Base-by-base conservation (phyloP, 805 yeast genomes). In the Clavispora asparagi region DNA sequence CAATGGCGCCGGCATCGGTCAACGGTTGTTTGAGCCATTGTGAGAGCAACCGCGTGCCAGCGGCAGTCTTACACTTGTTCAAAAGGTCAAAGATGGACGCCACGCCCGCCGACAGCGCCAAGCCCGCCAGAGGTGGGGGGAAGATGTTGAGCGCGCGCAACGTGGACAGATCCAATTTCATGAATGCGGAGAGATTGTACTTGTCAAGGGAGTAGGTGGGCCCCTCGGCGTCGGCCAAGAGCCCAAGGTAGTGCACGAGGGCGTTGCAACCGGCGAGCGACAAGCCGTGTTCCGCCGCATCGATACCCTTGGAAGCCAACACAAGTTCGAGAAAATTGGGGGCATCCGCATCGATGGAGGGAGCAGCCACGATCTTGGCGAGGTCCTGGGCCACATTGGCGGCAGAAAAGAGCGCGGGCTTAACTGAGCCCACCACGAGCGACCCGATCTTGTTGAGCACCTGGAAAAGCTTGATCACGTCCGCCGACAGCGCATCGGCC, bases 1-100 rank as follows among this genome's bases (percentile, higher is more conserved):
- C 63, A 35, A 94, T 90, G 42, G 74, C 80, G 0, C 55, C 59
- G 10, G 76, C 59, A 53, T 81, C 81, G 44, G 95, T 83, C 41
- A 94, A 73, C 0, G 99, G 99, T 65, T 94, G 99, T 60, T 92
- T 94, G 50, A 94, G 74, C 99, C 99, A 94, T 59, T 89, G 96
- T 13, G 94, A 83, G 25, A 94, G 74, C 42, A 91, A 67, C 52
- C 98, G 76, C 1, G 92, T 72, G 7, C 99, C 99, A n/a, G 94
- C 89, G 2, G 81, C 76, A 4, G 95, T 85, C 57, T 87, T 89
- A 71, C 98, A 92, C 55, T 83, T 81, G 70, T 94, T 92, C 56
- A 94, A 70, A 39, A 94, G 73, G 25, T 95, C 97, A 61, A 79
- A 91, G 37, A 94, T 67, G 9, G 95, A 85, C 13, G 67, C 56